These are phyloP conservation scores for Pythium monospermum DNA, from an alignment of 352 stramenopile genomes.

Conservation along the genomic window DNA sequence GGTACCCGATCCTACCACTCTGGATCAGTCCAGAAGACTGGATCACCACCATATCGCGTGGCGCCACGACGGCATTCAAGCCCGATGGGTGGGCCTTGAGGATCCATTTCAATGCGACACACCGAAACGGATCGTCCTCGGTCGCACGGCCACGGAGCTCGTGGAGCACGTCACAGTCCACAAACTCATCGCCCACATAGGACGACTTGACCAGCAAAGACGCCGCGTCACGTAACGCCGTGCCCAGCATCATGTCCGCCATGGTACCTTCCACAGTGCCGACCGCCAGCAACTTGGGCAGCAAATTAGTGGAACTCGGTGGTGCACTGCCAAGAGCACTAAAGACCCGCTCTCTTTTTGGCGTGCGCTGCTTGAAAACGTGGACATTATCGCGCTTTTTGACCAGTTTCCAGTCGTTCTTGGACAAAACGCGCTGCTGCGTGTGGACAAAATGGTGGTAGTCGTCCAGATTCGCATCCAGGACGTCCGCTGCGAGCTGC, in stretches of 20 bases:
- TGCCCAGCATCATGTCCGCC: slow-evolving; percentile 32
- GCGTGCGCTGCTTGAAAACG: slow-evolving; percentile 36
- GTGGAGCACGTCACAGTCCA: slow-evolving; percentile 46
- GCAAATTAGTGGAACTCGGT: not conserved
- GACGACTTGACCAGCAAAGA: slow-evolving; percentile 44
- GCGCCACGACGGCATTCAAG: slow-evolving; percentile 16
- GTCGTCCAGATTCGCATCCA: slow-evolving; percentile 27
- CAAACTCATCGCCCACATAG: slow-evolving; percentile 43
- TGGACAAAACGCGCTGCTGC: slow-evolving; percentile 30
- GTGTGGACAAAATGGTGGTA: slow-evolving; percentile 21
- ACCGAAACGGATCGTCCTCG: slow-evolving; percentile 20
- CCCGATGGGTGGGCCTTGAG: slow-evolving; percentile 16
- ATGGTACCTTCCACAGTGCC: slow-evolving; percentile 19
- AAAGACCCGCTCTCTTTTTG: slow-evolving; percentile 6
- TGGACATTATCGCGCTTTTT: slow-evolving; percentile 43
- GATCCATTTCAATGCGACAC: slow-evolving; percentile 22
- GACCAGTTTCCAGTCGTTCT: slow-evolving; percentile 39
- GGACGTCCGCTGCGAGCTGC: slow-evolving; percentile 25
- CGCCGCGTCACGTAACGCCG: slow-evolving; percentile 35
- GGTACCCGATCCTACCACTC: slow-evolving; percentile 24
- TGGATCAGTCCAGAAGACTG: slow-evolving; percentile 14
- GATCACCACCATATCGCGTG: slow-evolving; percentile 19
- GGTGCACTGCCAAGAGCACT: slow-evolving; percentile 24
- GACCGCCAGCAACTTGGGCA: slow-evolving; percentile 18
- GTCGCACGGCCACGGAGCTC: slow-evolving; percentile 41